Evolutionary conservation across 2,329 filamentous ascomycete genomes (phyloP), one percentile per base, ranked within the genome.

Genomic region (Calonectria ilicicola): DNA sequence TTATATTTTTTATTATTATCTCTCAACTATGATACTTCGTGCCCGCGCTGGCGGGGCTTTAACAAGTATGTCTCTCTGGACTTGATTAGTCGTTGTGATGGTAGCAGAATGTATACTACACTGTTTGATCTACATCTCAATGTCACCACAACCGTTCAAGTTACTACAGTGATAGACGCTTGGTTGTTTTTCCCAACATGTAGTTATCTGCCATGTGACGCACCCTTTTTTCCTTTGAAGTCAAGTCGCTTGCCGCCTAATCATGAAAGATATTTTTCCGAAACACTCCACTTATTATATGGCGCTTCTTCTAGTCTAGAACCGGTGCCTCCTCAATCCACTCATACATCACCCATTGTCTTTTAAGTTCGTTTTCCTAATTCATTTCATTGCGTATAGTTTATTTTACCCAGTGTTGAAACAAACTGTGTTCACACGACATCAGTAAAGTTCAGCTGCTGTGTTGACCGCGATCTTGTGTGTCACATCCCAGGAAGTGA

Each of bases 41-140:
- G 23, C 15, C 58, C 58, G 58, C 40, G n/a, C 26, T n/a, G 8
- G 27, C 56, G 53, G 46, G 4, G 12, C 29, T 44, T 60, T 40
- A 58, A 56, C 42, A 68, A 62, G 49, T 21, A 65, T 44, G 42
- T 49, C 40, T 32, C 40, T 32, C 38, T 53, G n/a, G 40, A 32
- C 40, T 51, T 27, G 9, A 53, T 44, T 42, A 23, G 44, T 51
- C 26, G 66, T 26, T 44, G 35, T 32, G 35, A 29, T 23, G 26
- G 27, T 44, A 51, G 35, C 58, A 53, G 56, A 69, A 63, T 69
- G 66, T 69, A 69, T 60, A 69, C 66, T 69, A 69, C 46, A 29
- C 27, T 42, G 12, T 38, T 38, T 53, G 35, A 40, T 53, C 64
- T 26, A 32, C 40, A 19, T 63, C 26, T 23, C 12, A 69, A 46